Base-by-base conservation (phyloP, 1,284 basidiomycete species). In the Sporisorium graminicola region DNA sequence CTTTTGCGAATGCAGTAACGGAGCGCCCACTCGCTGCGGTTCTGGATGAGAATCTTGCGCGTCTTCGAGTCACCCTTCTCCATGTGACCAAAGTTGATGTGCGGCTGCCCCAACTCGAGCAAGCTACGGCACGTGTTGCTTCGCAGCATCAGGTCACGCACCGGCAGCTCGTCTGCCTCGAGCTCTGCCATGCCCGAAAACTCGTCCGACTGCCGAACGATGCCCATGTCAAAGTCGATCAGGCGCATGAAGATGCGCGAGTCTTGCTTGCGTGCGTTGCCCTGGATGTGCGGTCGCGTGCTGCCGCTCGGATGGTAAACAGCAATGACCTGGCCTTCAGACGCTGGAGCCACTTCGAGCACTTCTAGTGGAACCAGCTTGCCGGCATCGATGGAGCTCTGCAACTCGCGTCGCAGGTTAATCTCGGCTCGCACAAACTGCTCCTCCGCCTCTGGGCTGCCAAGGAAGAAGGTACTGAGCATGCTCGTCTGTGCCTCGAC, bases 51-150 rank as follows among this genome's bases (percentile, higher is more conserved):
- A 51, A 89, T 87, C 67, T 86, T 87, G 65, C 87, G 86, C 44
- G 87, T 86, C 74, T 87, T 88, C 31, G 84, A 78, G 44, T 88
- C 87, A 50, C 88, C 87, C 78, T 88, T 88, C 54, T 89, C 87
- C 74, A 88, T 86, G n/a, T 86, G 84, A 1, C 88, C 88, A 78
- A 89, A 88, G 78, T 89, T 88, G 86, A 89, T 88, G 60, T 86
- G 86, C 52, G 86, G 86, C 83, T 88, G 88, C 47, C 87, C 87
- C 16, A 89, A 86, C 73, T 89, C 88, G 40, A 89, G 79, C 40
- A 87, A 82, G 47, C 85, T 86, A 33, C 87, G 80, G 47, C 88
- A 87, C 40, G 86, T 87, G 26, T 84, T 87, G 61, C 86, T 86
- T 31, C 87, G 75, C 55, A 89, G 85, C 73, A 88, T 86, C 43